These are phyloP conservation scores for Scheffersomyces lignosus DNA, from an alignment of 805 yeast species.

Conservation along the genomic window DNA sequence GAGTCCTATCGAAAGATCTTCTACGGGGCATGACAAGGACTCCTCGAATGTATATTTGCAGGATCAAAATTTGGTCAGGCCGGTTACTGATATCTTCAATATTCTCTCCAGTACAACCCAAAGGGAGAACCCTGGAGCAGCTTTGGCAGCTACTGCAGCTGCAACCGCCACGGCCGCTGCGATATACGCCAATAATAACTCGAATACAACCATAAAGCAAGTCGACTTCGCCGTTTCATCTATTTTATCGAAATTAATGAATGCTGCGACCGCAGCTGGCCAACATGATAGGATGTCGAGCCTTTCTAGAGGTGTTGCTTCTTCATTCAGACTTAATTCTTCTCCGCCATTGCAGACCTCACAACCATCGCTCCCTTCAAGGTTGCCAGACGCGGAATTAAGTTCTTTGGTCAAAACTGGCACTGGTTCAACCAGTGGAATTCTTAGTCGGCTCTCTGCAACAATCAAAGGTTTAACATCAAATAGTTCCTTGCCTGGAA, in stretches of 20 bases:
- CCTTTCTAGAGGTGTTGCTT: conserved; percentile 19
- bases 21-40: no score
- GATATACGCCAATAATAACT: conserved; percentile 28
- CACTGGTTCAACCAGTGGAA: conserved; percentile 3
- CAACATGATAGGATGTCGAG: conserved; percentile 23
- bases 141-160: conserved; percentile 36
- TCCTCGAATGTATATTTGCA: conserved; percentile 11
- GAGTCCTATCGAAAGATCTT: no score
- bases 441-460: conserved; percentile 1
- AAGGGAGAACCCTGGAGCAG: conserved; percentile 33
- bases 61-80: conserved; percentile 25
- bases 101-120: conserved; percentile 33
- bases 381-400: conserved; percentile 8
- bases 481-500: neutral
- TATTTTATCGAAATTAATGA: conserved; percentile 23
- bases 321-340: conserved; percentile 5
- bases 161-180: conserved; percentile 40
- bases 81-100: conserved; percentile 36
- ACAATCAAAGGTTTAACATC: conserved; percentile 1
- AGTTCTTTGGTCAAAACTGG: conserved; percentile 8
- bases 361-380: conserved; percentile 4
- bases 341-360: neutral
- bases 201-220: conserved; percentile 16
- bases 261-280: conserved; percentile 17
- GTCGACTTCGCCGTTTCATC: conserved; percentile 25